Conservation (phyloP, 2,329 filamentous ascomycete species). For the Dothistroma pini region DNA sequence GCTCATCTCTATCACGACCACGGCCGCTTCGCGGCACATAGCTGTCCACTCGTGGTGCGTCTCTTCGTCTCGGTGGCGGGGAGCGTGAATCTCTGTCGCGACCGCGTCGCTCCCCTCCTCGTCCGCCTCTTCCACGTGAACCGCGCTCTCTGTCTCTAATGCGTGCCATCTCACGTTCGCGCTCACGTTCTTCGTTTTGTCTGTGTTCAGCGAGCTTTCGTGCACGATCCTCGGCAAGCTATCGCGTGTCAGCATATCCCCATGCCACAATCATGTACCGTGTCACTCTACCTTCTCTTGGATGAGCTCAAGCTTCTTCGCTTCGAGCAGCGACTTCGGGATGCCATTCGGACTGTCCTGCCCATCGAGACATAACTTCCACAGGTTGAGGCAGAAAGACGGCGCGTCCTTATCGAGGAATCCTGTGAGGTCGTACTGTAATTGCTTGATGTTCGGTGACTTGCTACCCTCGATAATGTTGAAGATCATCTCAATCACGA, state of each 20-base stretch:
- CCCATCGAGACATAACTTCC: conserved; percentile 86
- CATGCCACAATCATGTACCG: background rate
- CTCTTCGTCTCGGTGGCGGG: conserved; percentile 48
- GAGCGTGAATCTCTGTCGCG: conserved; percentile 45
- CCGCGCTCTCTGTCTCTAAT: conserved; percentile 61
- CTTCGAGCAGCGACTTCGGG: conserved; percentile 88
- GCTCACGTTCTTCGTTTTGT: conserved; percentile 66
- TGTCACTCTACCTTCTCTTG: conserved; percentile 73
- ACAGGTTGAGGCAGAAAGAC: conserved; percentile 87
- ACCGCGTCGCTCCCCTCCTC: conserved; percentile 39
- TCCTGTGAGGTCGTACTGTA: conserved; percentile 91
- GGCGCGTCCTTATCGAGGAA: conserved; percentile 92
- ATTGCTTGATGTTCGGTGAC: conserved; percentile 72
- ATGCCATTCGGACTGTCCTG: conserved; percentile 86
- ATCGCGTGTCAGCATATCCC: conserved; percentile 24
- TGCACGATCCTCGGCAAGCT: conserved; percentile 79
- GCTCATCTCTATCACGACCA: conserved; percentile 28
- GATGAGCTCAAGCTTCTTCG: conserved; percentile 91
- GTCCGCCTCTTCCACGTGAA: conserved; percentile 42
- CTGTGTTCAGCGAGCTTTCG: conserved; percentile 70
- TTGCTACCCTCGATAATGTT: conserved; percentile 68
- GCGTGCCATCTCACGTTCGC: conserved; percentile 66
- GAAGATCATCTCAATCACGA: conserved; percentile 81
- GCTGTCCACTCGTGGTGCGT: conserved; percentile 49
- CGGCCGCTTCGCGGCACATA: conserved; percentile 51